Conservation (phyloP, 1,284 basidiomycete genomes). For the Tranzscheliella williamsii region DNA sequence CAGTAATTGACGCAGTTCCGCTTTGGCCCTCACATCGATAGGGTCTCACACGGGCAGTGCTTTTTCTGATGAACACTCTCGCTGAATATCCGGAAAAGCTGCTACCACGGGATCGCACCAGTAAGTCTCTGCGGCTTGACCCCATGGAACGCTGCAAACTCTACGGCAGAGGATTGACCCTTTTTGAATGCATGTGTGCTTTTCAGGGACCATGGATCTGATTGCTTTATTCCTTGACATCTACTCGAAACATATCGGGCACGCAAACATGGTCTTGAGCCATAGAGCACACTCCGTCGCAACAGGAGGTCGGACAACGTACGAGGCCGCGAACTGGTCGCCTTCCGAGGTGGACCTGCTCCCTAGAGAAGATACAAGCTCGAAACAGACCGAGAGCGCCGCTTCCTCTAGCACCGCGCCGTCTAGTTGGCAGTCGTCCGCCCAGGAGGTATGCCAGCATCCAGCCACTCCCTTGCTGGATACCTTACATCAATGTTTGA, state of each 20-base stretch:
- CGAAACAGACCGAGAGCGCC: background rate
- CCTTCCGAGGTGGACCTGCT: background rate
- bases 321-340: too few relatives aligned
- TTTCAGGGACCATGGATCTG: constrained; percentile 13
- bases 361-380: background rate
- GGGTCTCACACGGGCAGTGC: constrained; percentile 13
- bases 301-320: too few relatives aligned
- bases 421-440: background rate
- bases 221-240: constrained; percentile 25
- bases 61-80: constrained; percentile 26
- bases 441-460: constrained; percentile 11
- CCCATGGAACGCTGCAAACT: too few relatives aligned
- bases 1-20: too few relatives aligned
- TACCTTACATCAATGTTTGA: constrained; percentile 18
- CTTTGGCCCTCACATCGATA: background rate
- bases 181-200: too few relatives aligned
- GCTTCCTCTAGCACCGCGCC: background rate
- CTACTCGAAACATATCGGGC: constrained; percentile 27
- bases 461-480: constrained; percentile 25
- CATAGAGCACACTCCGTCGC: too few relatives aligned
- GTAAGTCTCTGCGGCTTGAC: too few relatives aligned
- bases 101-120: constrained; percentile 16
- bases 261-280: constrained; percentile 27
- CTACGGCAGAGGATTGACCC: too few relatives aligned
- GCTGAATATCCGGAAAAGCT: constrained; percentile 25